Percentiles rank a stretch among this genome's conserved stretches.
phyloP scores from a whole-genome alignment of 352 stramenopile genomes.

The Saprolegnia diclina region DNA sequence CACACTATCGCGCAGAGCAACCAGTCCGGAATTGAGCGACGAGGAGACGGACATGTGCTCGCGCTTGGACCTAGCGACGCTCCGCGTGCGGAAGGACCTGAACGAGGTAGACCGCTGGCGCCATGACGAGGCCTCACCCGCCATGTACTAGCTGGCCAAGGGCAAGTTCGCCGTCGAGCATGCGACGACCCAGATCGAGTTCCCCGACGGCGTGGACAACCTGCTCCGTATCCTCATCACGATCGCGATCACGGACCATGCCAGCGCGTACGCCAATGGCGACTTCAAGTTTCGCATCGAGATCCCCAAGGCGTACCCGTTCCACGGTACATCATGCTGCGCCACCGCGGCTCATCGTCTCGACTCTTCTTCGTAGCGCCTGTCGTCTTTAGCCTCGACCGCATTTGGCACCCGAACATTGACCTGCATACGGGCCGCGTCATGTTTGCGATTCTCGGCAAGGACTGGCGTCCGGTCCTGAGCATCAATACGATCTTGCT shows the following conservation, averaged over 20 bases:
- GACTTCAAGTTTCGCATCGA: constrained; percentile 84
- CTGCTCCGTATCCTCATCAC: constrained; percentile 76
- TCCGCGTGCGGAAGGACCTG: constrained; percentile 80
- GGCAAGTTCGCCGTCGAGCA: constrained; percentile 73
- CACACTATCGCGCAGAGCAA: background rate
- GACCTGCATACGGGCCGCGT: constrained; percentile 65
- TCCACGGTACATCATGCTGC: constrained; percentile 46
- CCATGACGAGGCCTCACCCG: background rate
- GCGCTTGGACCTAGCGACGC: constrained; percentile 50
- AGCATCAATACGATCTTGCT: constrained; percentile 83
- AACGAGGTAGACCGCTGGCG: constrained; percentile 52
- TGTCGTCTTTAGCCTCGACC: constrained; percentile 63
- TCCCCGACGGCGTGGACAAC: constrained; percentile 73
- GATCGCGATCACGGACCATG: constrained; percentile 67
- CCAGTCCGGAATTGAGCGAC: background rate
- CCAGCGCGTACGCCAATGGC: constrained; percentile 71
- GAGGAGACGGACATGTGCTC: constrained; percentile 60
- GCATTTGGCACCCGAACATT: constrained; percentile 83
- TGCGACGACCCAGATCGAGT: constrained; percentile 74
- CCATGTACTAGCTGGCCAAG: constrained; percentile 53
- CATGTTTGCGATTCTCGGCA: constrained; percentile 82
- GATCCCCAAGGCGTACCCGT: constrained; percentile 83
- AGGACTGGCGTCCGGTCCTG: constrained; percentile 78
- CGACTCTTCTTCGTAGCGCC: constrained; percentile 38
- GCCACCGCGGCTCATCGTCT: constrained; percentile 11